phyloP scores from a whole-genome alignment of 1,284 basidiomycete species.

The Polyporus tsugae region DNA sequence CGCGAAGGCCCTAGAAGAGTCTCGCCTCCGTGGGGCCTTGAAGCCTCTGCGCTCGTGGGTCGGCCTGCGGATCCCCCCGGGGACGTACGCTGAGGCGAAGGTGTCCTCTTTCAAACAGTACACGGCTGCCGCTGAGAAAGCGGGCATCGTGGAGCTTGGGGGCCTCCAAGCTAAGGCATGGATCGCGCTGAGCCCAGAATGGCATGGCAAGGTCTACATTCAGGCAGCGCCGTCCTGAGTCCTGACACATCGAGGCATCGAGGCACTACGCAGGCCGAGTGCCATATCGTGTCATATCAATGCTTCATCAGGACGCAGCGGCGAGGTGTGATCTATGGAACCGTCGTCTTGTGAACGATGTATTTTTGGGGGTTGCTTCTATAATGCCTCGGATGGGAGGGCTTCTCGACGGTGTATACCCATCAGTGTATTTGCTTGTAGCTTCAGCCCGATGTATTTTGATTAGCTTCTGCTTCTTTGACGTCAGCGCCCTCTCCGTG shows the following conservation, averaged over 20 bases:
- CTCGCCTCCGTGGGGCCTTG: conserved; percentile 42
- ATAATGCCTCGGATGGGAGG: neutral
- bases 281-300: neutral
- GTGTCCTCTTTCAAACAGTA: conserved; percentile 56
- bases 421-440: neutral
- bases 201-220: conserved; percentile 21
- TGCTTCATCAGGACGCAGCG: neutral
- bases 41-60: conserved; percentile 51
- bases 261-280: conserved; percentile 7
- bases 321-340: neutral
- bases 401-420: conserved; percentile 1
- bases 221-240: neutral
- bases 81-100: conserved; percentile 52
- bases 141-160: conserved; percentile 57
- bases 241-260: neutral
- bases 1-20: conserved; percentile 30
- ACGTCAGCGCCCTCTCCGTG: neutral
- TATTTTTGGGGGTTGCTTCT: neutral
- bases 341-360: neutral
- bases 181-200: conserved; percentile 49
- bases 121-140: conserved; percentile 51
- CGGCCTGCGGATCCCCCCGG: conserved; percentile 43
- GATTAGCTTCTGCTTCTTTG: neutral
- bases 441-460: neutral
- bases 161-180: conserved; percentile 51